Evolutionary conservation across 371 early-diverging fungal species (phyloP).

Genomic region (Sporodiniella umbellata): DNA sequence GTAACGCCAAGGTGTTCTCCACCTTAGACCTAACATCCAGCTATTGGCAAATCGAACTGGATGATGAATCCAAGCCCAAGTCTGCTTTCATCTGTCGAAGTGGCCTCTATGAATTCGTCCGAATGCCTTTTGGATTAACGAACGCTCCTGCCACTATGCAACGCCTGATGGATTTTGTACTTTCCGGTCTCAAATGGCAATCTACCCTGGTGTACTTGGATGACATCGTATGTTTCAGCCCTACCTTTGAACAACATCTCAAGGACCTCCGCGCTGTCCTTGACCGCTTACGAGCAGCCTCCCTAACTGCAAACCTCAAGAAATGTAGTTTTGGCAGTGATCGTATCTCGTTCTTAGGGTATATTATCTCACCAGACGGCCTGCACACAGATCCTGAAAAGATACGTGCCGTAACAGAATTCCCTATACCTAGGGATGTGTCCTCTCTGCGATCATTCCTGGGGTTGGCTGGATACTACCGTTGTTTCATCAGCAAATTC

Average conservation of each 20-base stretch:
- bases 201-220: conserved; percentile 2
- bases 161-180: conserved; percentile 3
- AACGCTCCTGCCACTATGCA: conserved; percentile 34
- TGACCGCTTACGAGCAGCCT: conserved; percentile 11
- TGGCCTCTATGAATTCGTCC: conserved; percentile 12
- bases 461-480: not conserved
- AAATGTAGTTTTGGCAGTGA: conserved; percentile 39
- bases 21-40: conserved; percentile 2
- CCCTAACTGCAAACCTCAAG: conserved; percentile 22
- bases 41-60: conserved; percentile 12
- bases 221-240: not conserved
- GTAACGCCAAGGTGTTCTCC: conserved; percentile 22
- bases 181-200: conserved; percentile 17
- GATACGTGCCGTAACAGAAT: not conserved
- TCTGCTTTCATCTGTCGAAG: conserved; percentile 19
- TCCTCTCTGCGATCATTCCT: not conserved
- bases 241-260: not conserved
- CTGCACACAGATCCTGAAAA: not conserved
- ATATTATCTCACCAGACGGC: not conserved
- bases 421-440: not conserved
- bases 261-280: conserved; percentile 15
- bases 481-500: not conserved
- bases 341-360: conserved; percentile 10
- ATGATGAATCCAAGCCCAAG: conserved; percentile 9
- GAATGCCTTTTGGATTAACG: conserved; percentile 33